Evolutionary conservation across 176 grass and related monocot genomes (phyloP).

Genomic region (Aegilops speltoides): DNA sequence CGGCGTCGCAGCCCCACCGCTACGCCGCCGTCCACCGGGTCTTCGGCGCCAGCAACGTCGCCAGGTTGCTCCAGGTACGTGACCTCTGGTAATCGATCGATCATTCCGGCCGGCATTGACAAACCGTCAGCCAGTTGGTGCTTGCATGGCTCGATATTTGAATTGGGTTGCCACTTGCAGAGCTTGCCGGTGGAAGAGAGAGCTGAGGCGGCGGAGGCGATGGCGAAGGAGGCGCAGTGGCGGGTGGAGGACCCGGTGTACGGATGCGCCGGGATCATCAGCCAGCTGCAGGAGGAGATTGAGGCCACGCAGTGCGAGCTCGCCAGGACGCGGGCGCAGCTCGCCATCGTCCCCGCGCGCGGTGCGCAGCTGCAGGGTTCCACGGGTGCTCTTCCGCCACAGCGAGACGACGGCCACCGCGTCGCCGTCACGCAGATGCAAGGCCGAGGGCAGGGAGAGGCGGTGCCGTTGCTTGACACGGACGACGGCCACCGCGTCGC

Average conservation of each 20-base stretch:
- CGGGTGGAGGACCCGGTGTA: constrained; percentile 78
- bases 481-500: not conserved
- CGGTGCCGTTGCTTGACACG: not conserved
- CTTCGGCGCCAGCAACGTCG: constrained; percentile 75
- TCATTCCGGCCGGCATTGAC: not conserved
- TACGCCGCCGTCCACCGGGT: constrained; percentile 63
- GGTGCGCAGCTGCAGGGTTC: not conserved
- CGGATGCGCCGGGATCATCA: constrained; percentile 53
- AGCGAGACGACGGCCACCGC: not conserved
- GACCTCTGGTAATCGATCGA: not conserved
- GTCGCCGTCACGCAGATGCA: not conserved
- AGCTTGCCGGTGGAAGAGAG: constrained; percentile 41
- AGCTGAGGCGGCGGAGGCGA: constrained; percentile 40
- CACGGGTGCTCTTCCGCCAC: not conserved
- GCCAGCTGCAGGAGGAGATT: constrained; percentile 56
- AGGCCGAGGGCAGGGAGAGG: not conserved
- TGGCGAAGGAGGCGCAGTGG: constrained; percentile 60
- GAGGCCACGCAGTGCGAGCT: constrained; percentile 46
- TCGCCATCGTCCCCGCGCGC: constrained; percentile 28
- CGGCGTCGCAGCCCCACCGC: constrained; percentile 37
- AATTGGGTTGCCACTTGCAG: constrained; percentile 2
- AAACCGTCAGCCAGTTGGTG: too few species aligned
- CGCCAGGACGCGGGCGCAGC: constrained; percentile 44
- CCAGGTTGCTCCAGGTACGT: constrained; percentile 61
- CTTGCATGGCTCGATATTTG: not conserved